Evolutionary conservation across 2,329 filamentous ascomycete species (phyloP).

Genomic region (Paramyrothecium sp.): DNA sequence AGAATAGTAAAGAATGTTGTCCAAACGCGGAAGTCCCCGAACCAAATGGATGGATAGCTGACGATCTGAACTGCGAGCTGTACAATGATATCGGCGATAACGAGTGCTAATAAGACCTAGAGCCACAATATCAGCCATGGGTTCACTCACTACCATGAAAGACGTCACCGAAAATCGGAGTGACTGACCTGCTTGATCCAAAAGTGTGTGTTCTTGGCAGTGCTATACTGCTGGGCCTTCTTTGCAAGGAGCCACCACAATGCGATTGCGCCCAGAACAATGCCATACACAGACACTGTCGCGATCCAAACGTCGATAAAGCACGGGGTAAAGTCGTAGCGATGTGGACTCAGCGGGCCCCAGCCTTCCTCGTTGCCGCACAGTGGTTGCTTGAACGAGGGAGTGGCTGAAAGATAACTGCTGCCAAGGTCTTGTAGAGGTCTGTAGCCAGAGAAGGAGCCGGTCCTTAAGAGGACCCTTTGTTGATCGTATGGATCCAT

Average conservation of each 20-base stretch:
- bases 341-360: constrained; percentile 83
- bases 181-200: constrained; percentile 76
- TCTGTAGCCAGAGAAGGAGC: constrained; percentile 61
- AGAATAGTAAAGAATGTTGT: constrained; percentile 70
- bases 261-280: constrained; percentile 74
- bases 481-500: constrained; percentile 35
- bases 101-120: constrained; percentile 59
- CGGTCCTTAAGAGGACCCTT: constrained; percentile 51
- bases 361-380: constrained; percentile 91
- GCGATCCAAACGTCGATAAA: constrained; percentile 92
- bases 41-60: constrained; percentile 68
- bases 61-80: constrained; percentile 77
- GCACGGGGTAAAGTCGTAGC: constrained; percentile 96
- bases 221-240: constrained; percentile 57
- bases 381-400: constrained; percentile 62
- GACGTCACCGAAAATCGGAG: background rate
- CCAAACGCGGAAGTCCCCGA: constrained; percentile 82
- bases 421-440: constrained; percentile 49
- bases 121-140: background rate
- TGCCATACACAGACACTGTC: constrained; percentile 73
- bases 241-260: constrained; percentile 76
- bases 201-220: constrained; percentile 87
- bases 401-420: constrained; percentile 57
- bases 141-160: background rate
- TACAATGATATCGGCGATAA: constrained; percentile 66